A percentile compares a stretch with the other conserved stretches of the same genome.
phyloP scores from a whole-genome alignment of 306 rosid genomes.

The Quillaja saponaria region DNA sequence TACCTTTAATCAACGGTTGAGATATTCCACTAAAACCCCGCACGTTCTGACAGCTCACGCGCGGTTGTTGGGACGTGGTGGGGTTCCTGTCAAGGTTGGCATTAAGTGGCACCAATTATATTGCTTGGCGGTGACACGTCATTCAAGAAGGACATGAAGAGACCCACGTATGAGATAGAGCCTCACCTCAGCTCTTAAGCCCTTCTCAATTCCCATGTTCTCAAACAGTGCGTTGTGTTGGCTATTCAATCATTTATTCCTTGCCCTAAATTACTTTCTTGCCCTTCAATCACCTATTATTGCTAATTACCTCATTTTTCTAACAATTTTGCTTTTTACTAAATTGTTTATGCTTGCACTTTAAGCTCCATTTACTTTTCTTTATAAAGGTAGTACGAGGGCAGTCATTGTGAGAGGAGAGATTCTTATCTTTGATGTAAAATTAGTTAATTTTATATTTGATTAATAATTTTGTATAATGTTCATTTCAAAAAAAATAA shows the following conservation, averaged over 20 bases:
- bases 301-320: constrained; percentile 5
- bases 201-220: constrained; percentile 25
- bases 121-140: constrained; percentile 59
- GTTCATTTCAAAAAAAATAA: no score
- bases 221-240: constrained; percentile 37
- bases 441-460: no score
- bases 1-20: constrained; percentile 20
- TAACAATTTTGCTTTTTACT: no score
- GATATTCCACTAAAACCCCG: constrained; percentile 23
- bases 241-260: constrained; percentile 46
- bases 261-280: constrained; percentile 28
- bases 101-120: constrained; percentile 65
- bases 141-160: no score
- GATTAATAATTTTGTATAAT: no score
- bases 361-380: no score
- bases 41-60: constrained; percentile 78
- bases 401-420: no score
- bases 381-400: no score
- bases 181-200: constrained; percentile 9
- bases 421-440: no score
- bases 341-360: neutral
- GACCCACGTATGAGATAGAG: no score
- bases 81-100: constrained; percentile 45
- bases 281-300: constrained; percentile 35
- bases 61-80: constrained; percentile 48